Evolutionary conservation across 306 rosid genomes (phyloP).

Genomic region (Lathyrus tuberosus): DNA sequence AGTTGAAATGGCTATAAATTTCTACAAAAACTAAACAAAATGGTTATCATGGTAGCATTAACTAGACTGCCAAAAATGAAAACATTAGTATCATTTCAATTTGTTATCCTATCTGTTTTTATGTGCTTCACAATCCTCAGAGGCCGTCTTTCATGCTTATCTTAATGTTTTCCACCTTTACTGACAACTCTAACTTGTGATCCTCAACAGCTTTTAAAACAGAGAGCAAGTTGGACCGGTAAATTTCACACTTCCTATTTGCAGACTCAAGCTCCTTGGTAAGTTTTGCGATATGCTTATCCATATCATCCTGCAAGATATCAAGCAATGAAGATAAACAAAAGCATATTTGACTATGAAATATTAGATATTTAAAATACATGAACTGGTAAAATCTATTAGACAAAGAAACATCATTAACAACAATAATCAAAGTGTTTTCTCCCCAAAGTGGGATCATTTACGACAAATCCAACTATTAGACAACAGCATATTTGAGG

Average conservation of each 20-base stretch:
- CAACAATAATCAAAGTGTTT: too few species aligned
- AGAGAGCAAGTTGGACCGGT: slow-evolving; percentile 91
- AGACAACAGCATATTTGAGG: too few species aligned
- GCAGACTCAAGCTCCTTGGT: slow-evolving; percentile 70
- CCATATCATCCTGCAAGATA: slow-evolving; percentile 84
- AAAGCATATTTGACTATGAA: slow-evolving; percentile 27
- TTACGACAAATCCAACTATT: too few species aligned
- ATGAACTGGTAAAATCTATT: slow-evolving; percentile 6
- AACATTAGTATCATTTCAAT: slow-evolving; percentile 13
- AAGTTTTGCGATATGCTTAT: slow-evolving; percentile 72
- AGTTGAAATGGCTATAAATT: slow-evolving; percentile 13
- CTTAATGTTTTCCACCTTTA: slow-evolving; percentile 94
- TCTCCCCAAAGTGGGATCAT: too few species aligned
- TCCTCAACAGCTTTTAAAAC: slow-evolving; percentile 97
- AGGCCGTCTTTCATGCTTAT: slow-evolving; percentile 88
- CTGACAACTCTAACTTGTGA: slow-evolving; percentile 86
- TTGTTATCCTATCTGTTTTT: slow-evolving; percentile 39
- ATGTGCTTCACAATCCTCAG: slow-evolving; percentile 45
- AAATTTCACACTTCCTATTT: slow-evolving; percentile 84
- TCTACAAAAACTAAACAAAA: slow-evolving; percentile 14
- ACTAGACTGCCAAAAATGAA: slow-evolving; percentile 30
- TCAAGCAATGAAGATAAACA: slow-evolving; percentile 31
- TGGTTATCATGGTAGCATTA: slow-evolving; percentile 27
- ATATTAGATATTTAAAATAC: slow-evolving; percentile 23
- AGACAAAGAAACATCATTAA: not conserved